Percentiles rank a stretch among this genome's conserved stretches.
phyloP scores from a whole-genome alignment of 768 basidiomycete genomes.

The Collybiopsis luxurians region DNA sequence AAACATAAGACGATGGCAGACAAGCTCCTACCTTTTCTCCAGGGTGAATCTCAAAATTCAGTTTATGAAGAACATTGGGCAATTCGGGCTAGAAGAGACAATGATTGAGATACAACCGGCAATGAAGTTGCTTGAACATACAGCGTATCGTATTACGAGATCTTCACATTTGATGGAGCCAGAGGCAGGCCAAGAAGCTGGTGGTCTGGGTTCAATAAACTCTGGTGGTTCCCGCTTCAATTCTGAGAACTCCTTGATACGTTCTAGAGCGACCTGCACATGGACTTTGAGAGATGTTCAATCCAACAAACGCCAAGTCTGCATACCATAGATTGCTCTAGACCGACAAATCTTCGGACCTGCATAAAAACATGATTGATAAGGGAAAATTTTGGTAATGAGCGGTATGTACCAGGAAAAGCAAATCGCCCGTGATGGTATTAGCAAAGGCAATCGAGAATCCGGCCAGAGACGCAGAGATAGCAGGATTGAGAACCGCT shows the following conservation, averaged over 20 bases:
- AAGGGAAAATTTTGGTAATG: not conserved
- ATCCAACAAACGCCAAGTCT: not conserved
- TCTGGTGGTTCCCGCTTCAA: constrained; percentile 76
- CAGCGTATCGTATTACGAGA: constrained; percentile 76
- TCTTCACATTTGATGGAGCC: constrained; percentile 72
- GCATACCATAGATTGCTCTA: constrained; percentile 89
- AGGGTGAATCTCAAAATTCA: constrained; percentile 71
- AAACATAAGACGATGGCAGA: not conserved
- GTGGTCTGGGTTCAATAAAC: constrained; percentile 83
- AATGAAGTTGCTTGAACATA: constrained; percentile 29
- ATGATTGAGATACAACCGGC: not conserved
- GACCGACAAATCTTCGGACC: constrained; percentile 79
- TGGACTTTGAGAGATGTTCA: not conserved
- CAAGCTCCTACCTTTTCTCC: constrained; percentile 58
- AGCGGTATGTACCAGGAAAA: constrained; percentile 52
- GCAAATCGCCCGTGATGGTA: constrained; percentile 67
- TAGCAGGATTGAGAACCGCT: constrained; percentile 63
- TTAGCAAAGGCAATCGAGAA: constrained; percentile 85
- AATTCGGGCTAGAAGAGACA: constrained; percentile 62
- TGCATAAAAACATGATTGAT: constrained; percentile 11
- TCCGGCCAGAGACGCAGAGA: constrained; percentile 80
- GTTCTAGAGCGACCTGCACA: constrained; percentile 81
- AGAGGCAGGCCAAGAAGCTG: constrained; percentile 71
- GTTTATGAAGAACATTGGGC: constrained; percentile 77
- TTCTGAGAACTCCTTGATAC: constrained; percentile 90